A percentile compares a stretch with the other conserved stretches of the same genome.
phyloP scores from a whole-genome alignment of 768 basidiomycete species.

The Tylopilus subfusipes region DNA sequence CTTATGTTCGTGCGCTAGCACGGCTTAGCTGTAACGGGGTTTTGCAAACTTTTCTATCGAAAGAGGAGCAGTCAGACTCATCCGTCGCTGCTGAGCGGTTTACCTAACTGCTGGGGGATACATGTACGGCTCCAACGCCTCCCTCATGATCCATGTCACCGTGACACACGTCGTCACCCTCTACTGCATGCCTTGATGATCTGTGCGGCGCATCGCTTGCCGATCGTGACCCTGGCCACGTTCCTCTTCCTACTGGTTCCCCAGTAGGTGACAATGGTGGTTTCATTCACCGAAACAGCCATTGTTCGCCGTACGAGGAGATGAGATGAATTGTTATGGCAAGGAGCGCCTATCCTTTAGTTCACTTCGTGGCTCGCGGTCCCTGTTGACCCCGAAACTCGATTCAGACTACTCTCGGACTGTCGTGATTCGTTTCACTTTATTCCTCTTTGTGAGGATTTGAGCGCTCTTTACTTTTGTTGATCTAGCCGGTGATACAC shows the following conservation, averaged over 20 bases:
- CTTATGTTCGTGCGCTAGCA: accelerated
- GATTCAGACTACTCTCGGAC: conserved; percentile 36
- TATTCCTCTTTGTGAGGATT: conserved; percentile 17
- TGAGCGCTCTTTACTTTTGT: not conserved
- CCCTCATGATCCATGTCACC: not conserved
- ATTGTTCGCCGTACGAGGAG: conserved; percentile 18
- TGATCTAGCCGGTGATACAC: not conserved
- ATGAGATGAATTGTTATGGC: not conserved
- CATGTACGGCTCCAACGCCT: not conserved
- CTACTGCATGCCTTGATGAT: not conserved
- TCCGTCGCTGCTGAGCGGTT: not conserved
- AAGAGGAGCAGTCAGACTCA: conserved; percentile 1
- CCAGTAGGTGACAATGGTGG: conserved; percentile 1
- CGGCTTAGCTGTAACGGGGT: not conserved
- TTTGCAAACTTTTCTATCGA: not conserved
- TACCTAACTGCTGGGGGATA: not conserved
- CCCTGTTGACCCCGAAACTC: conserved; percentile 24
- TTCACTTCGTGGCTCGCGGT: conserved; percentile 28
- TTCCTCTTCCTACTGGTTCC: conserved; percentile 10
- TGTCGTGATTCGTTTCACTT: conserved; percentile 14
- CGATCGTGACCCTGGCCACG: not conserved
- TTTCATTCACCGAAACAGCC: not conserved
- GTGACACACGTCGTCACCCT: conserved; percentile 6
- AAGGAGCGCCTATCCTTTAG: conserved; percentile 17
- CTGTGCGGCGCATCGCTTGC: not conserved